Percentiles rank a stretch among this genome's conserved stretches.
Evolutionary conservation across 371 early-diverging fungal species (phyloP).

Genomic region (Blakeslea trispora): DNA sequence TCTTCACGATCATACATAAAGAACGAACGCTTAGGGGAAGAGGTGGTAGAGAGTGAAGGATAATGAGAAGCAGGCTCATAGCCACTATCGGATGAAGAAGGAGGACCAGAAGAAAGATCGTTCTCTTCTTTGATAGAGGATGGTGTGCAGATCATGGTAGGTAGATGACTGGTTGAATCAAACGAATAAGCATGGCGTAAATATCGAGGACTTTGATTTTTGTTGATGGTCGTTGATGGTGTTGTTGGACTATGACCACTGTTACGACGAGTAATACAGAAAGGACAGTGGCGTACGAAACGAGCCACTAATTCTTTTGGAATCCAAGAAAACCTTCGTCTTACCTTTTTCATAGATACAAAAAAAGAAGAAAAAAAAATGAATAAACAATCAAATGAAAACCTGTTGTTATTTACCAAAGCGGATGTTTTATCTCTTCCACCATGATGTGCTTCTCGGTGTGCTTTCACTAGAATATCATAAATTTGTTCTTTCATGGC

Average conservation of each 20-base stretch:
- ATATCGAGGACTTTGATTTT: conserved; percentile 25
- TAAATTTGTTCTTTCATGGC: conserved; percentile 65
- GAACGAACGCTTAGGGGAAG: conserved; percentile 25
- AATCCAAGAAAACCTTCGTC: conserved; percentile 38
- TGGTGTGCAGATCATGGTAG: conserved; percentile 18
- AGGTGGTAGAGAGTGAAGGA: conserved; percentile 18
- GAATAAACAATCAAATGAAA: not conserved
- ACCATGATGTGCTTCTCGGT: conserved; percentile 64
- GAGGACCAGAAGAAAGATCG: conserved; percentile 29
- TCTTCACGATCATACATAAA: conserved; percentile 30
- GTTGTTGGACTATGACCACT: conserved; percentile 34
- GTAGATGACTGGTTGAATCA: conserved; percentile 9
- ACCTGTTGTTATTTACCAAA: conserved; percentile 35
- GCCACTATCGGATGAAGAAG: conserved; percentile 25
- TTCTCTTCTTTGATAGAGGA: conserved; percentile 27
- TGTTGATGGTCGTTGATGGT: conserved; percentile 8
- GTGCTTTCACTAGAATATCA: conserved; percentile 57
- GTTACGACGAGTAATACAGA: conserved; percentile 38
- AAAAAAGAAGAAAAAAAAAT: not conserved
- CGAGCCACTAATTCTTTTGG: conserved; percentile 40
- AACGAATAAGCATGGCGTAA: conserved; percentile 22
- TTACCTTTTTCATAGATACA: too few relatives aligned
- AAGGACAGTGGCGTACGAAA: conserved; percentile 40
- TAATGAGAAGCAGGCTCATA: conserved; percentile 28
- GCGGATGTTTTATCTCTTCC: conserved; percentile 68